phyloP scores from a whole-genome alignment of 73 alveolate species.

The Breviolum minutum region DNA sequence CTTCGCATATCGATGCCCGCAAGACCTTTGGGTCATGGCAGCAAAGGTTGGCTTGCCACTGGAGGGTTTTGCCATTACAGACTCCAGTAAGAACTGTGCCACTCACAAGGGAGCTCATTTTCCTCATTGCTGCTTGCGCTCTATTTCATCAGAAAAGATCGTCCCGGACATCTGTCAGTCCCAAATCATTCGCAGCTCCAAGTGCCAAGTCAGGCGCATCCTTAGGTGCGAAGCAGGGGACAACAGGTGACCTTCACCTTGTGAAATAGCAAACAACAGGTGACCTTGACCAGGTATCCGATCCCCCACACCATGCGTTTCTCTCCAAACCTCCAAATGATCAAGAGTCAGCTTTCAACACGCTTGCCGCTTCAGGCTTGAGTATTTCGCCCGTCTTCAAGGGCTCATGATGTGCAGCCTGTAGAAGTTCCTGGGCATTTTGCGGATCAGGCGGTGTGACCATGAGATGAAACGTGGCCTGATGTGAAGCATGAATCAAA shows the following conservation, averaged over 20 bases:
- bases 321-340: no score
- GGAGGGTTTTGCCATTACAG: not conserved
- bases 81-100: not conserved
- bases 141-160: slow-evolving; percentile 33
- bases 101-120: no score
- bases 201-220: slow-evolving; percentile 85
- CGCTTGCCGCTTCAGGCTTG: slow-evolving; percentile 4
- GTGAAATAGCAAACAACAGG: no score
- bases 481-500: no score
- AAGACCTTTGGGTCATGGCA: slow-evolving; percentile 1
- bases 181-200: slow-evolving; percentile 7
- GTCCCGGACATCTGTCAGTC: slow-evolving; percentile 27
- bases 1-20: slow-evolving; percentile 61
- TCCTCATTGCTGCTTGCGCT: no score
- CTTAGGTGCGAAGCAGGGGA: not conserved
- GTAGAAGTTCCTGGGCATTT: not conserved
- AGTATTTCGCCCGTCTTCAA: not conserved
- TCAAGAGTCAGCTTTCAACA: slow-evolving; percentile 21
- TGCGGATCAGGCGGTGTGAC: no score
- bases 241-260: no score
- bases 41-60: not conserved
- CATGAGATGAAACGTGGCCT: no score
- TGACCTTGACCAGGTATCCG: no score
- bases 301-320: no score
- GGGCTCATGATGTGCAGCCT: not conserved